Conservation (phyloP, 371 early-diverging fungal genomes). For the Mucor circinelloides region DNA sequence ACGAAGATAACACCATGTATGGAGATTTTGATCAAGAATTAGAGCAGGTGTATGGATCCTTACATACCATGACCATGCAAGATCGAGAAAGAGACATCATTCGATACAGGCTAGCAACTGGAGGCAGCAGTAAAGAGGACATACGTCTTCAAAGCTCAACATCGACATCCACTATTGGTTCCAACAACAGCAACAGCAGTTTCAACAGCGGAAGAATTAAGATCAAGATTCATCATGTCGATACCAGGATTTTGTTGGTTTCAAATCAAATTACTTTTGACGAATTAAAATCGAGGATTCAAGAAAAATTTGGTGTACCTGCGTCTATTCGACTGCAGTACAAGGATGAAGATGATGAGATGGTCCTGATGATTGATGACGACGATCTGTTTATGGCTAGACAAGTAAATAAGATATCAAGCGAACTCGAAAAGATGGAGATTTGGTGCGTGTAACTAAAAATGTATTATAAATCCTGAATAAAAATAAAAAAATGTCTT, state of each 20-base stretch:
- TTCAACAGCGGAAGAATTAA: slow-evolving; percentile 51
- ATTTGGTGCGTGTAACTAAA: slow-evolving; percentile 58
- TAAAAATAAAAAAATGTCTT: background rate
- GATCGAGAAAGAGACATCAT: background rate
- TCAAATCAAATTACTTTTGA: slow-evolving; percentile 59
- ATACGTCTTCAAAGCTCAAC: slow-evolving; percentile 19
- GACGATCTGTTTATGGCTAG: slow-evolving; percentile 90
- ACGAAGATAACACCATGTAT: slow-evolving; percentile 10
- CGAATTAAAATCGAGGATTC: slow-evolving; percentile 61
- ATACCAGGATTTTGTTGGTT: slow-evolving; percentile 75
- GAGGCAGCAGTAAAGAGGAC: slow-evolving; percentile 4
- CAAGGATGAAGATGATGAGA: slow-evolving; percentile 86
- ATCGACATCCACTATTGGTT: slow-evolving; percentile 26
- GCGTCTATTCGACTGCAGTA: slow-evolving; percentile 72
- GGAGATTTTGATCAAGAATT: slow-evolving; percentile 37
- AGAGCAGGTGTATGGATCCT: slow-evolving; percentile 39
- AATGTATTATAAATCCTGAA: background rate
- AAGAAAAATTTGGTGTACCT: slow-evolving; percentile 65
- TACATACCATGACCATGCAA: background rate
- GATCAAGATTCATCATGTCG: slow-evolving; percentile 79
- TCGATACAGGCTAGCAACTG: slow-evolving; percentile 4
- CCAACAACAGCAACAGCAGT: slow-evolving; percentile 9
- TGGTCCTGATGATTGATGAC: slow-evolving; percentile 88
- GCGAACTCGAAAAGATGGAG: slow-evolving; percentile 57
- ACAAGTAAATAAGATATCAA: slow-evolving; percentile 55